A percentile compares a stretch with the other conserved stretches of the same genome.
Conservation (phyloP, 2,329 filamentous ascomycete genomes). For the Xylariaceae sp. region DNA sequence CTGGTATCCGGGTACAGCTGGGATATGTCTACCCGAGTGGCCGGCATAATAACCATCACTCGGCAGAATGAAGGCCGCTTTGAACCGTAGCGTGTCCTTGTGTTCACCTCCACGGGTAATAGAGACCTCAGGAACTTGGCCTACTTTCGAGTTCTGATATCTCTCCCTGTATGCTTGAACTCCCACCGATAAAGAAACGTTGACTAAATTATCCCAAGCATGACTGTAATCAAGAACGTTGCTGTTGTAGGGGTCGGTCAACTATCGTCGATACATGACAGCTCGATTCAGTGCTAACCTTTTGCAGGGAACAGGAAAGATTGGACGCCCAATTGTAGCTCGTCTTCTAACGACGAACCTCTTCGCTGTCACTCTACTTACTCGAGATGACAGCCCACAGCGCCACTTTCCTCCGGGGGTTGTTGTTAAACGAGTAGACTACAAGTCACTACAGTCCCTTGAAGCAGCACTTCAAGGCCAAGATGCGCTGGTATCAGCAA, state of each 20-base stretch:
- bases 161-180: background rate
- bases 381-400: conserved; percentile 12
- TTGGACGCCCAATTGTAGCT: conserved; percentile 27
- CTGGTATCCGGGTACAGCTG: background rate
- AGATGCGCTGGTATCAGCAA: conserved; percentile 42
- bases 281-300: conserved; percentile 3
- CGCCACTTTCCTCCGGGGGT: conserved; percentile 19
- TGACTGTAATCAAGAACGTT: conserved; percentile 26
- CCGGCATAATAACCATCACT: background rate
- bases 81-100: background rate
- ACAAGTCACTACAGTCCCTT: conserved; percentile 23
- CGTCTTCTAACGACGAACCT: conserved; percentile 19
- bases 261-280: conserved; percentile 3
- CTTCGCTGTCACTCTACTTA: conserved; percentile 24
- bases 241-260: conserved; percentile 27
- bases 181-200: background rate
- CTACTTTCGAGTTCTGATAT: background rate
- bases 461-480: conserved; percentile 17
- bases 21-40: background rate
- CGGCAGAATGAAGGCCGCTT: background rate
- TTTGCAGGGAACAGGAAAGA: conserved; percentile 25
- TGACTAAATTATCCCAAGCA: background rate
- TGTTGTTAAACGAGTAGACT: conserved; percentile 19
- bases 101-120: background rate
- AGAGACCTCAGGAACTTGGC: background rate